Conservation (phyloP, 768 basidiomycete species). For the Russula dissimulans region DNA sequence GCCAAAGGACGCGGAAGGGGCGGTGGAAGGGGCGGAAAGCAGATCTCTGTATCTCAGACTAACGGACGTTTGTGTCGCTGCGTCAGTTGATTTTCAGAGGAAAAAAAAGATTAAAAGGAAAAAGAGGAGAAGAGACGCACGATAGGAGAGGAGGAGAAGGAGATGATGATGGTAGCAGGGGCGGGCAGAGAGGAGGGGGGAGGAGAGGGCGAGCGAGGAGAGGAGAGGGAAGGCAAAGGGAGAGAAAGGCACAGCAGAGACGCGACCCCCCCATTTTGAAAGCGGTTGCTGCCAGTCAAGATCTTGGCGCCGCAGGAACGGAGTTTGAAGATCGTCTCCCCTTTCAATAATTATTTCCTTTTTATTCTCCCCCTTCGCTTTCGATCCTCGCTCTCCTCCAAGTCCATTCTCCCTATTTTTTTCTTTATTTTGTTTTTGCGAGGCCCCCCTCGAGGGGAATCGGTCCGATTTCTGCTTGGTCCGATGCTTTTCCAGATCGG, state of each 20-base stretch:
- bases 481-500: constrained; percentile 20
- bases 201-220: constrained; percentile 28
- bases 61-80: neutral
- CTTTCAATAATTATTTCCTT: neutral
- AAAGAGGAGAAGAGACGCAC: neutral
- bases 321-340: constrained; percentile 19
- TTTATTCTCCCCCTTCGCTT: neutral
- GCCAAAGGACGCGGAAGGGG: constrained; percentile 30
- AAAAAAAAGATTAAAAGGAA: neutral
- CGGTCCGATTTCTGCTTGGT: constrained; percentile 1
- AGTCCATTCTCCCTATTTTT: neutral
- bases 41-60: neutral
- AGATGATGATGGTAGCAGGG: neutral
- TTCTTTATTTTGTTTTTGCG: neutral
- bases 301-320: constrained; percentile 21
- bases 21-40: constrained; percentile 8
- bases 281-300: constrained; percentile 18
- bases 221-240: neutral
- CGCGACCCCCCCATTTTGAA: constrained; percentile 18
- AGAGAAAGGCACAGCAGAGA: constrained; percentile 11
- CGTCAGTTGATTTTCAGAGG: neutral
- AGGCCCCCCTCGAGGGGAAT: neutral
- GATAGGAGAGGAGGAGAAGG: neutral
- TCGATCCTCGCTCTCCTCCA: neutral
- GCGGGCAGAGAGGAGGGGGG: constrained; percentile 18